A percentile compares a stretch with the other conserved stretches of the same genome.
phyloP scores from a whole-genome alignment of 148 eudicot genomes.

The Spergularia marina region DNA sequence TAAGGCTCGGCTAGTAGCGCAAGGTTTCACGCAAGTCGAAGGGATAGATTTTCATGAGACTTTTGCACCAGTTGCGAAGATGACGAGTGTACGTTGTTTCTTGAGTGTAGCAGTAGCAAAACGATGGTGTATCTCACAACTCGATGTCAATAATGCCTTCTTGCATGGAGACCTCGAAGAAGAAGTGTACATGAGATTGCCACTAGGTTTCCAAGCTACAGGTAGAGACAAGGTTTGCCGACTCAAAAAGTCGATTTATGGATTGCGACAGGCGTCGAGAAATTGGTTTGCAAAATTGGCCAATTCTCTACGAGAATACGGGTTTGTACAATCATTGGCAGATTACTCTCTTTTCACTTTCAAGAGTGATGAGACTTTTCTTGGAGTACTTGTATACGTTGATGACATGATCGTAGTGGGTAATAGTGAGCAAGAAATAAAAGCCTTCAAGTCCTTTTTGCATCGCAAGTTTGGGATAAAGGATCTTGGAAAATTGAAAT shows the following conservation, averaged over 20 bases:
- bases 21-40: too few species aligned
- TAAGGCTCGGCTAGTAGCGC: too few species aligned
- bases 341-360: background rate
- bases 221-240: background rate
- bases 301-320: background rate
- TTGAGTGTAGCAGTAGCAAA: too few species aligned
- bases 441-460: background rate
- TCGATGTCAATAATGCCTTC: too few species aligned
- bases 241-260: background rate
- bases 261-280: background rate
- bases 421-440: background rate
- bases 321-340: background rate
- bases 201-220: background rate
- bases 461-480: background rate
- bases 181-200: background rate
- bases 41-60: too few species aligned
- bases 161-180: background rate
- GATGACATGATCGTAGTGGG: background rate
- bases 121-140: too few species aligned
- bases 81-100: too few species aligned
- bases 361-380: background rate
- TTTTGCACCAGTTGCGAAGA: too few species aligned
- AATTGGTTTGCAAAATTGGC: background rate
- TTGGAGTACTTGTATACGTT: background rate
- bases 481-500: background rate